phyloP scores from a whole-genome alignment of 2,329 filamentous ascomycete genomes.

The Xylaria sp. region DNA sequence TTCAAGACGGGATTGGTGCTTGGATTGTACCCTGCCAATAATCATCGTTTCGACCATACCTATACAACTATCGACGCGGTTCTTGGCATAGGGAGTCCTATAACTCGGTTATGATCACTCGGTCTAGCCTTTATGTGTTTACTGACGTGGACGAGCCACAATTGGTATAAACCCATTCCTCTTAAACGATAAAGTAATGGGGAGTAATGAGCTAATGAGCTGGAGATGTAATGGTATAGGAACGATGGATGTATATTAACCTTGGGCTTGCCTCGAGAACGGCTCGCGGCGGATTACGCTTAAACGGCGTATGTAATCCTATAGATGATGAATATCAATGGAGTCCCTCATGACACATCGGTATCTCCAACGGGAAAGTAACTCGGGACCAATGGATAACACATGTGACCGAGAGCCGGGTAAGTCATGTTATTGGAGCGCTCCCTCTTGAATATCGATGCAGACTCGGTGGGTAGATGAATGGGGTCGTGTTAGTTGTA shows the following conservation, averaged over 20 bases:
- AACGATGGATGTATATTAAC: constrained; percentile 1
- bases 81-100: constrained; percentile 29
- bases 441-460: not conserved
- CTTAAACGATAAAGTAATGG: constrained; percentile 33
- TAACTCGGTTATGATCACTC: not conserved
- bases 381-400: not conserved
- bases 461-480: not conserved
- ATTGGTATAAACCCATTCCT: constrained; percentile 31
- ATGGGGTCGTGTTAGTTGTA: not conserved
- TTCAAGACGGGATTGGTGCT: constrained; percentile 47
- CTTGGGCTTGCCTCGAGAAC: constrained; percentile 17
- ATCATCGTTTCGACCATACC: constrained; percentile 10
- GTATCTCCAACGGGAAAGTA: not conserved
- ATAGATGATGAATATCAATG: constrained; percentile 26
- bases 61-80: not conserved
- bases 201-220: constrained; percentile 23
- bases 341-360: constrained; percentile 12
- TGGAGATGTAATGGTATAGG: constrained; percentile 13
- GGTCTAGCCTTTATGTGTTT: constrained; percentile 19
- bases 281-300: constrained; percentile 3
- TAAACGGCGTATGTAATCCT: constrained; percentile 15
- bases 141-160: constrained; percentile 20
- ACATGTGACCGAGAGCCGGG: constrained; percentile 5
- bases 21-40: constrained; percentile 48
- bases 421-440: not conserved